These are phyloP conservation scores for Pseudopyrenochaeta lycopersici DNA, from an alignment of 2,329 filamentous ascomycete genomes.

Conservation along the genomic window DNA sequence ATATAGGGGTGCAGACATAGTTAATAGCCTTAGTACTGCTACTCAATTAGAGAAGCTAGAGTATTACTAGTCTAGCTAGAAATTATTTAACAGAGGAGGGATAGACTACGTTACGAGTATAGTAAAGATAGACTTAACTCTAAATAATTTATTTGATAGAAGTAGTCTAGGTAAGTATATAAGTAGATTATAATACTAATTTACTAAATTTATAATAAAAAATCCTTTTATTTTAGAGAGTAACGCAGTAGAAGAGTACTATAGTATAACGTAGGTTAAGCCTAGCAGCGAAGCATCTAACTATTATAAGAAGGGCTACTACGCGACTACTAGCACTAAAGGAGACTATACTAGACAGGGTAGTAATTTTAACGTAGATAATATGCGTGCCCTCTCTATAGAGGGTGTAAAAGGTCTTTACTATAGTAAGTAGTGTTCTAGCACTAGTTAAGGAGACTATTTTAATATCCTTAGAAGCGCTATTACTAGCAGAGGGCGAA, in stretches of 20 bases:
- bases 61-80: conserved; percentile 7
- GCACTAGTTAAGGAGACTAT: conserved; percentile 1
- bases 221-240: conserved; percentile 11
- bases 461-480: conserved; percentile 1
- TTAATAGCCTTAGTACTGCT: not conserved
- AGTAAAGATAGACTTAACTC: conserved; percentile 6
- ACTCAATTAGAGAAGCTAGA: conserved; percentile 9
- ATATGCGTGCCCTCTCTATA: not conserved
- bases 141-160: conserved; percentile 6
- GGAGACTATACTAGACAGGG: too few relatives aligned
- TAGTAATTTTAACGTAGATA: too few relatives aligned
- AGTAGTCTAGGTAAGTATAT: conserved; percentile 14
- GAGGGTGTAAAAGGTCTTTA: not conserved
- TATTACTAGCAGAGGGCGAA: conserved; percentile 3
- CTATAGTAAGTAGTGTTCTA: not conserved
- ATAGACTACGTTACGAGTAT: conserved; percentile 4
- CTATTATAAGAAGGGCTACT: too few relatives aligned
- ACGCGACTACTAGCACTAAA: too few relatives aligned
- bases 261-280: too few relatives aligned
- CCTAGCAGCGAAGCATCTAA: too few relatives aligned
- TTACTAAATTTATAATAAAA: conserved; percentile 3
- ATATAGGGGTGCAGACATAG: conserved; percentile 11
- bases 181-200: conserved; percentile 6
- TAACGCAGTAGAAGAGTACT: not conserved
- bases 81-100: conserved; percentile 14